Percentiles rank a stretch among this genome's conserved stretches.
Evolutionary conservation across 2,329 filamentous ascomycete species (phyloP).

Genomic region (Pyricularia grisea): DNA sequence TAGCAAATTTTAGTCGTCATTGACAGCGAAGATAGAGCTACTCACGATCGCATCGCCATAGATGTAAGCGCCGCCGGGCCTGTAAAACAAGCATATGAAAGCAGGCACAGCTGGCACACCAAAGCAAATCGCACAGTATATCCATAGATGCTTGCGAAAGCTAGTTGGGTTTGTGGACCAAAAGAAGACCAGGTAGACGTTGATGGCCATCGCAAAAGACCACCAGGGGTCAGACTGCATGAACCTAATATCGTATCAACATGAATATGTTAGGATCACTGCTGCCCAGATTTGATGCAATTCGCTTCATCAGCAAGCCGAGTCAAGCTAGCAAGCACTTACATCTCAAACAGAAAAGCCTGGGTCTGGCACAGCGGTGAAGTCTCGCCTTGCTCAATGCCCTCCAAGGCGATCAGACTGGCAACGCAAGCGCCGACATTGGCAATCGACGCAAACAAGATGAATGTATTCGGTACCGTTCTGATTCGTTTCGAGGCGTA

Average conservation of each 20-base stretch:
- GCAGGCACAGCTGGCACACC: conserved; percentile 61
- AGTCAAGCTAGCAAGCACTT: conserved; percentile 24
- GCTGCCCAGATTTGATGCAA: neutral
- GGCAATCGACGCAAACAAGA: conserved; percentile 50
- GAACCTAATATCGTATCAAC: conserved; percentile 43
- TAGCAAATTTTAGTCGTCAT: neutral
- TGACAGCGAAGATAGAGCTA: neutral
- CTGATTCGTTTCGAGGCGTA: conserved; percentile 39
- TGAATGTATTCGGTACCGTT: conserved; percentile 52
- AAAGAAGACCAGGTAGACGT: conserved; percentile 65
- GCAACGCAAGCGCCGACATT: conserved; percentile 53
- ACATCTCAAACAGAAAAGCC: conserved; percentile 58
- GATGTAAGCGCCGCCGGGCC: conserved; percentile 25
- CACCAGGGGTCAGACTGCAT: conserved; percentile 69
- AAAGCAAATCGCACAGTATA: conserved; percentile 63
- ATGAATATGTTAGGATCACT: neutral
- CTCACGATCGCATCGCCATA: conserved; percentile 50
- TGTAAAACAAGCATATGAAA: conserved; percentile 52
- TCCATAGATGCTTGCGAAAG: conserved; percentile 63
- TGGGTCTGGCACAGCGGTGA: conserved; percentile 53
- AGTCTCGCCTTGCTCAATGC: conserved; percentile 41
- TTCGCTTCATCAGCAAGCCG: too few relatives aligned
- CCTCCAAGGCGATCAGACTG: conserved; percentile 62
- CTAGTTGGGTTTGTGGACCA: conserved; percentile 52
- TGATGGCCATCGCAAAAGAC: conserved; percentile 75